Conservation (phyloP, 371 early-diverging fungal species). For the Mucor piriformis region DNA sequence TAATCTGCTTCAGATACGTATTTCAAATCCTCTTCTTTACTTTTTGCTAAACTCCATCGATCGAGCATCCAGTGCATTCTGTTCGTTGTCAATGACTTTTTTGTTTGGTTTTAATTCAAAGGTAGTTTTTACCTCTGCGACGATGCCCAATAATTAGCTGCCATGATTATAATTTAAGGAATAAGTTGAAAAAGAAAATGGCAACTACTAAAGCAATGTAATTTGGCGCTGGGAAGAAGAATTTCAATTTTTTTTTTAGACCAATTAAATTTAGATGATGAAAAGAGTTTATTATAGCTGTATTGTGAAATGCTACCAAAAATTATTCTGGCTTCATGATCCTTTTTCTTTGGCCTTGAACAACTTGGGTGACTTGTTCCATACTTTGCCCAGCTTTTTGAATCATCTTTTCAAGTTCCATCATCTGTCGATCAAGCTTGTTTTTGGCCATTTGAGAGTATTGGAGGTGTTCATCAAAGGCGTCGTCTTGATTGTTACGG, state of each 20-base stretch:
- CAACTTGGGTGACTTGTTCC: conserved; percentile 38
- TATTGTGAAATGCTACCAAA: neutral
- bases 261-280: neutral
- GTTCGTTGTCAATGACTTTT: conserved; percentile 2
- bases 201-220: no score
- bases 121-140: conserved; percentile 59
- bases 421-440: conserved; percentile 36
- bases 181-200: neutral
- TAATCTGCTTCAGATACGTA: conserved; percentile 61
- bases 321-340: neutral
- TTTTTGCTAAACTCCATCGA: conserved; percentile 54
- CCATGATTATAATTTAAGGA: conserved; percentile 50
- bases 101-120: neutral
- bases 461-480: conserved; percentile 8
- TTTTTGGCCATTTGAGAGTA: conserved; percentile 29
- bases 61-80: conserved; percentile 73
- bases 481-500: neutral
- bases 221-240: no score
- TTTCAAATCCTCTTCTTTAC: conserved; percentile 62
- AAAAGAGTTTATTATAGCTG: no score
- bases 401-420: conserved; percentile 43
- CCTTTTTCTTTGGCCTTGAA: conserved; percentile 30
- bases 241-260: neutral
- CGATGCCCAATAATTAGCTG: conserved; percentile 79
- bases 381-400: conserved; percentile 40